Base-by-base conservation (phyloP, 306 rosid genomes). In the Sicyos baderoa region DNA sequence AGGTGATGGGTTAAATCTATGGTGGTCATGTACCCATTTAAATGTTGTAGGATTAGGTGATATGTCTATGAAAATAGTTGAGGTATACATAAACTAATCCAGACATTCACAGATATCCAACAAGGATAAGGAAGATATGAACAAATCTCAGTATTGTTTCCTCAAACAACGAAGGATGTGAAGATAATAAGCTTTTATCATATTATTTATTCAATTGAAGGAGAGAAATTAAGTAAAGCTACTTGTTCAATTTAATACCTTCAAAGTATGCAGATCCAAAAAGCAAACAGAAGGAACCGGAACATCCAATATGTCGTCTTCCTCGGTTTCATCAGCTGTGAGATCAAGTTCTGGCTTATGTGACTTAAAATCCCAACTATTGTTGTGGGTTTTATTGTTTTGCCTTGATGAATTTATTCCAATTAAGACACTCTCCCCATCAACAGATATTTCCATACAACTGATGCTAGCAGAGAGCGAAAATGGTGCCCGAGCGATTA, bases 401-500 rank as follows among this genome's bases (percentile, higher is more conserved):
- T 81, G 88, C 56, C 9, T 71, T 60, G 79, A 58, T 4, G 78
- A 76, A 72, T 81, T 90, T 47, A 93, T 70, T 67, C 97, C 99
- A 76, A 93, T 79, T 55, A 93, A 79, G 76, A 96, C 99, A 80
- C 73, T 86, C 80, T 80, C 81, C 76, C 99, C 97, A 68, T 90
- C 97, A 52, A 77, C 56, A 75, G 99, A 90, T 75, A 90, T 76
- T 82, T 93, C 97, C 86, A 93, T 90, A 85, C 99, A 93, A 70
- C 89, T 81, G 65, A 93, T 68, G 78, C 77, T 84, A 71, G 83
- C 71, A 71, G 84, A 81, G 79, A 81, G 76, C 61, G 91, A 79
- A 47, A 93, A 69, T 52, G 80, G 86, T 79, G 86, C 75, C 75
- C 58, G 85, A 50, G 89, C 78, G 73, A 89, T 93, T 54, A 68